Base-by-base conservation (phyloP, 768 basidiomycete genomes). In the Leucocoprinus leucothites region DNA sequence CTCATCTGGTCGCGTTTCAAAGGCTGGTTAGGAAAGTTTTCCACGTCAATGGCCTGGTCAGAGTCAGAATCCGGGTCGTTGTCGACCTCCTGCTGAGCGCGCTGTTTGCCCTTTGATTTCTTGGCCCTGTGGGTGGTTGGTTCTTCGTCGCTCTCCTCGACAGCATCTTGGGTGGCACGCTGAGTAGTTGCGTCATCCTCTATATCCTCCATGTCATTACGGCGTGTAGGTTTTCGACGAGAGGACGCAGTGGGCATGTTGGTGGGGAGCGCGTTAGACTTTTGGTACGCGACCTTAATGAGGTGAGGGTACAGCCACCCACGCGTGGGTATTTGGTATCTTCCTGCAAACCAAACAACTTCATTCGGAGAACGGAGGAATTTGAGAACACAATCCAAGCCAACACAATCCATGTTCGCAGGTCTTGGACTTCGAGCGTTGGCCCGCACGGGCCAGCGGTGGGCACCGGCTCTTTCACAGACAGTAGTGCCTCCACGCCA, bases 11-110 rank as follows among this genome's bases (percentile, higher is more conserved):
- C 70, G 61, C 69, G 78, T 51, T 76, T 73, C 48, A 93, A 68
- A 16, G 91, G 87, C 57, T 89, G 86, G 66, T 90, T 80, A 5
- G 62, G 69, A 58, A 91, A 85, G 63, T 81, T 78, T 34, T 76
- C 70, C 24, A 85, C 77, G 57, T 89, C 82, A 49, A 90, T 85
- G 18, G 69, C 67, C 34, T 75, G 78, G 45, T 82, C 79, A 0
- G 80, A 76, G 26, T 63, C 67, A 2, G 65, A 71, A 16, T 65
- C 62, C 24, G 59, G 56, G 25, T 58, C 57, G 51, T 58, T 52
- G 9, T 57, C 52, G 22, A 58, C 60, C 50, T 57, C 46, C 50
- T 65, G 57, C 24, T 65, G 48, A 45, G 63, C 67, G 53, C 67
- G 65, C 48, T 65, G 61, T 51, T 58, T 60, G 51, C 61, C 62